Evolutionary conservation across 768 basidiomycete genomes (phyloP).

Genomic region (Cyclocybe aegerita): DNA sequence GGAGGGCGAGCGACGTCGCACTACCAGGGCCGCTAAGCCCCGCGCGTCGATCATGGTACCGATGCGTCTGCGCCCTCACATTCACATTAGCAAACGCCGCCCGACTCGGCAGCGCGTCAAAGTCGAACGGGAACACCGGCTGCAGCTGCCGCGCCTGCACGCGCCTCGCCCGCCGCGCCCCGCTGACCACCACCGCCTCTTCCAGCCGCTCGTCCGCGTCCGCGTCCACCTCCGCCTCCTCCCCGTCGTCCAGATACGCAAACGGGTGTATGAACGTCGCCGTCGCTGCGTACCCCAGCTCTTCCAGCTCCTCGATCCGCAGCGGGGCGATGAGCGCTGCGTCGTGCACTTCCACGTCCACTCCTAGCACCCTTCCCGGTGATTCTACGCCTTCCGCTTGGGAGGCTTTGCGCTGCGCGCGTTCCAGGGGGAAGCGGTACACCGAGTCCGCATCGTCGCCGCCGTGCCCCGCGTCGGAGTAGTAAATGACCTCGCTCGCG

Average conservation of each 20-base stretch:
- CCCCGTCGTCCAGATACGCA: constrained; percentile 4
- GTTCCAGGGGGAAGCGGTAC: neutral
- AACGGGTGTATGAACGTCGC: constrained; percentile 53
- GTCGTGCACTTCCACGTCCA: constrained; percentile 2
- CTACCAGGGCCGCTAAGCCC: too few species aligned
- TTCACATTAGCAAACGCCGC: neutral
- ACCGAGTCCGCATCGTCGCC: neutral
- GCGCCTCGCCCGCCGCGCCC: constrained; percentile 14
- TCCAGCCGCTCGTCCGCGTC: constrained; percentile 23
- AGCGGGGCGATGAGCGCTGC: constrained; percentile 1
- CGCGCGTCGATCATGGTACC: too few species aligned
- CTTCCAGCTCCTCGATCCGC: neutral
- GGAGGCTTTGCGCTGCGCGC: too few species aligned
- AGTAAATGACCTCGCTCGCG: constrained; percentile 8
- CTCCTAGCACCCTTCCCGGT: neutral
- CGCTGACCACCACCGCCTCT: constrained; percentile 27
- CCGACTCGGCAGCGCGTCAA: constrained; percentile 47
- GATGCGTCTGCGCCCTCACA: too few species aligned
- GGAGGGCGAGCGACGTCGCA: too few species aligned
- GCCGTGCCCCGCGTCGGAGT: neutral
- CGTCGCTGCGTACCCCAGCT: constrained; percentile 32
- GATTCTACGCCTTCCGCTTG: neutral
- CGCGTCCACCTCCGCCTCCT: constrained; percentile 22
- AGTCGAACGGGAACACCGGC: constrained; percentile 44
- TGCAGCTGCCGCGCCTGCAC: constrained; percentile 36